A percentile compares a stretch with the other conserved stretches of the same genome.
phyloP scores from a whole-genome alignment of 2,329 filamentous ascomycete species.

The Trichoderma polysporum region DNA sequence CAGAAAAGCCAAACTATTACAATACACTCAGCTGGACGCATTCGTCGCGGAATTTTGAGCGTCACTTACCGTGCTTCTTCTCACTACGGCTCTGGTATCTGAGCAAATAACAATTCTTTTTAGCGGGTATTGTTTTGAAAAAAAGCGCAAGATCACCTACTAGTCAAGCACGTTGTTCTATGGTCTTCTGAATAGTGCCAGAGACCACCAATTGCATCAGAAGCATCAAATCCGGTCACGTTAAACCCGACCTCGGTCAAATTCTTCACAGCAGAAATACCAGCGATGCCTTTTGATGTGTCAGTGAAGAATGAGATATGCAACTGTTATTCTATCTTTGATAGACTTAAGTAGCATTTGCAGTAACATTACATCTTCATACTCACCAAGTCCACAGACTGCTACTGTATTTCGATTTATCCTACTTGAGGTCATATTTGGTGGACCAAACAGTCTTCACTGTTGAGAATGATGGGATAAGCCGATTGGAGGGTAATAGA shows the following conservation, averaged over 20 bases:
- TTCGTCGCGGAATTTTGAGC: neutral
- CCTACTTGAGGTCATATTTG: neutral
- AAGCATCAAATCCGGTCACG: conserved; percentile 44
- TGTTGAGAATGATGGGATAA: neutral
- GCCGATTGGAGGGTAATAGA: neutral
- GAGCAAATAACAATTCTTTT: neutral
- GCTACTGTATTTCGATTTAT: neutral
- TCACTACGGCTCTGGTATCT: neutral
- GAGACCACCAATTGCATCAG: conserved; percentile 42
- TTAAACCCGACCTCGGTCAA: conserved; percentile 36
- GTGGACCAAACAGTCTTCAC: neutral
- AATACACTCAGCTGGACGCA: neutral
- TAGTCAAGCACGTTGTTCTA: conserved; percentile 36
- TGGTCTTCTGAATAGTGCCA: conserved; percentile 42
- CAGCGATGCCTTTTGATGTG: neutral
- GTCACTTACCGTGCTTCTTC: neutral
- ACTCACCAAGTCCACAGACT: conserved; percentile 4
- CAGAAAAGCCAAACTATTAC: neutral
- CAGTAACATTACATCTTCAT: no score
- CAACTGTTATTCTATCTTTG: neutral
- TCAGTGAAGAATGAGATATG: neutral
- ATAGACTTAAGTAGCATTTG: conserved; percentile 52
- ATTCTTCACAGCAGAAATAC: conserved; percentile 56
- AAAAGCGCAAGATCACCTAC: conserved; percentile 24
- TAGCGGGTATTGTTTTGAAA: neutral